phyloP scores from a whole-genome alignment of 192 early-diverging fungal species.

The Thamnidium elegans region DNA sequence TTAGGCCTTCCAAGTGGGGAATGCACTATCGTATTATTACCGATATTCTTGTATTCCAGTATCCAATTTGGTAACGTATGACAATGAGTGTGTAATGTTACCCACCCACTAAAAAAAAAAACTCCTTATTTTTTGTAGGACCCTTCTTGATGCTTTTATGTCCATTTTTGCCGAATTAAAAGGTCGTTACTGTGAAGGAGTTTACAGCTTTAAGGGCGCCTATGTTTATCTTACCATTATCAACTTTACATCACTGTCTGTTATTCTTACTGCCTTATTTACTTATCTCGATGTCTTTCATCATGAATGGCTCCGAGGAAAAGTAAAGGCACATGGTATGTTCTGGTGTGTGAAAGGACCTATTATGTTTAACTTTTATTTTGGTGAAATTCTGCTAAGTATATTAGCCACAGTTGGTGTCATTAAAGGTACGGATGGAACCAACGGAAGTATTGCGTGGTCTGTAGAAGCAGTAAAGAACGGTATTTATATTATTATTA shows the following conservation, averaged over 20 bases:
- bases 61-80: slow-evolving; percentile 34
- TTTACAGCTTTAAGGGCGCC: slow-evolving; percentile 33
- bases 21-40: slow-evolving; percentile 39
- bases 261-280: slow-evolving; percentile 36
- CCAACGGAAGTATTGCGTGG: slow-evolving; percentile 18
- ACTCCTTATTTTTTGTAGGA: neutral
- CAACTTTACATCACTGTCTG: slow-evolving; percentile 32
- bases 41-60: slow-evolving; percentile 37
- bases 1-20: slow-evolving; percentile 34
- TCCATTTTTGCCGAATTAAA: slow-evolving; percentile 36
- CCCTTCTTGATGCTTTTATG: slow-evolving; percentile 29
- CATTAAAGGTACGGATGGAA: slow-evolving; percentile 26
- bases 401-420: slow-evolving; percentile 12
- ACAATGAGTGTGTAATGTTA: neutral
- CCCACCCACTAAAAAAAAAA: neutral
- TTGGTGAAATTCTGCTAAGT: slow-evolving; percentile 25
- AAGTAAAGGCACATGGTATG: slow-evolving; percentile 29
- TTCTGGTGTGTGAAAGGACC: slow-evolving; percentile 9
- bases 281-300: slow-evolving; percentile 35
- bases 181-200: slow-evolving; percentile 32
- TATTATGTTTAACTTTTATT: slow-evolving; percentile 32
- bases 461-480: slow-evolving; percentile 24
- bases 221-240: slow-evolving; percentile 37
- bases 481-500: slow-evolving; percentile 26
- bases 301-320: slow-evolving; percentile 20